Evolutionary conservation across 2,329 filamentous ascomycete genomes (phyloP).

Genomic region (Stachybotrys elegans): DNA sequence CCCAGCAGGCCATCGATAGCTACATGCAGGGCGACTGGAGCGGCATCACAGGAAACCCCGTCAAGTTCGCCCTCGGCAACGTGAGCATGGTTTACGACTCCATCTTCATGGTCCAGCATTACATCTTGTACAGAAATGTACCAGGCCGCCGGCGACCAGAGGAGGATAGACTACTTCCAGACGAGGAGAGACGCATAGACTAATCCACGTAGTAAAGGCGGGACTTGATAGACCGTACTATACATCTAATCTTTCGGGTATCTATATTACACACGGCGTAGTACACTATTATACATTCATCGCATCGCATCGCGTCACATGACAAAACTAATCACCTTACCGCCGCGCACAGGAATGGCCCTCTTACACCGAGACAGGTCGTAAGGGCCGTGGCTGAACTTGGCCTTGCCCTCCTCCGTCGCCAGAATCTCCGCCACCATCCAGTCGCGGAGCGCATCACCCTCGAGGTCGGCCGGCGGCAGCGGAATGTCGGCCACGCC

Average conservation of each 20-base stretch:
- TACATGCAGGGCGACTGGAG: conserved; percentile 83
- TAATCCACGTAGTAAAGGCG: conserved; percentile 1
- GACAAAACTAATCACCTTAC: conserved; percentile 72
- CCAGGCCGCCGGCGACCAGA: conserved; percentile 7
- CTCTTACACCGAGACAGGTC: conserved; percentile 52
- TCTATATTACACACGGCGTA: conserved; percentile 2
- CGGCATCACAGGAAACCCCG: conserved; percentile 83
- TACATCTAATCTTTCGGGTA: too few species aligned
- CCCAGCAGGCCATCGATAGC: conserved; percentile 80
- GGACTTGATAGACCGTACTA: too few species aligned
- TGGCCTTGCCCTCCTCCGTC: conserved; percentile 54
- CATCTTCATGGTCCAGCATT: conserved; percentile 86
- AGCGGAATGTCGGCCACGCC: conserved; percentile 61
- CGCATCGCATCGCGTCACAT: conserved; percentile 31
- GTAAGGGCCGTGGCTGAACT: conserved; percentile 42
- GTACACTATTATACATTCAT: background rate
- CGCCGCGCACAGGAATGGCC: conserved; percentile 61
- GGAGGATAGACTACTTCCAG: conserved; percentile 21
- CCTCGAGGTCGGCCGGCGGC: conserved; percentile 34
- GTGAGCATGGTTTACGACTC: conserved; percentile 81
- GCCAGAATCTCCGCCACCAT: conserved; percentile 56
- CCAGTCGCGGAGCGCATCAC: conserved; percentile 50
- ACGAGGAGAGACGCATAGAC: conserved; percentile 21
- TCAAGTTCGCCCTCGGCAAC: conserved; percentile 83
- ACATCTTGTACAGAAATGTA: conserved; percentile 59